These are phyloP conservation scores for Blastobotrys mokoenaii DNA, from an alignment of 805 yeast species.

Conservation along the genomic window DNA sequence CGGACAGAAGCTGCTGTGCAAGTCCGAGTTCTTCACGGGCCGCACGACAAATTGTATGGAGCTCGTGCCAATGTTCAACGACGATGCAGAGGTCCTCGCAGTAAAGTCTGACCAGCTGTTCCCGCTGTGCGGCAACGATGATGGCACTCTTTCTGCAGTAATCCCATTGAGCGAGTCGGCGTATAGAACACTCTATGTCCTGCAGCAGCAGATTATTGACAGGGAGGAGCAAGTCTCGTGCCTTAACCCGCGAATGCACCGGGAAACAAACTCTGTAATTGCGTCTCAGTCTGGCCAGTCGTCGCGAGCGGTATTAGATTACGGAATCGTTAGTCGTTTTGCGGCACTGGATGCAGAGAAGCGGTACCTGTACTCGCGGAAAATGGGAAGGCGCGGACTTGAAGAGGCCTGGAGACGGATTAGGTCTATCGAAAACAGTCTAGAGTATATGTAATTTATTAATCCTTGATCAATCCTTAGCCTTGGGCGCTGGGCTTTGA, in stretches of 20 bases:
- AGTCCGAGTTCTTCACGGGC: conserved; percentile 64
- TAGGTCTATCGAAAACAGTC: conserved; percentile 8
- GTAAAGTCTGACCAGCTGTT: conserved; percentile 29
- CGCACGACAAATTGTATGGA: conserved; percentile 30
- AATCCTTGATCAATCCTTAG: not conserved
- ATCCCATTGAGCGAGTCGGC: conserved; percentile 66
- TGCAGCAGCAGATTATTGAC: conserved; percentile 82
- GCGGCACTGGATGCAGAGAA: conserved; percentile 19
- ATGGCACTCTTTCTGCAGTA: conserved; percentile 71
- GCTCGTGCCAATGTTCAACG: conserved; percentile 18
- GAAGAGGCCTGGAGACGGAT: conserved; percentile 19
- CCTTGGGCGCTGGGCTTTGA: not conserved
- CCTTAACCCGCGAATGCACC: conserved; percentile 52
- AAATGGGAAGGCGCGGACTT: conserved; percentile 24
- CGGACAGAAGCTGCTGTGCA: conserved; percentile 67
- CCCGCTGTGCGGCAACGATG: conserved; percentile 62
- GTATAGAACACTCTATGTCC: conserved; percentile 71
- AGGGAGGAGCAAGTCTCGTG: conserved; percentile 69
- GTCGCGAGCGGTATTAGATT: conserved; percentile 23
- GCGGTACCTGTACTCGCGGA: conserved; percentile 21
- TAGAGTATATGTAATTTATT: conserved; percentile 10
- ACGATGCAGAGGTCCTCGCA: conserved; percentile 3
- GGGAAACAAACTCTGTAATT: conserved; percentile 14
- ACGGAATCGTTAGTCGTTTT: conserved; percentile 20
- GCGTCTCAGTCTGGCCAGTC: conserved; percentile 1